These are phyloP conservation scores for Brettanomyces bruxellensis DNA, from an alignment of 805 yeast genomes.

Conservation along the genomic window DNA sequence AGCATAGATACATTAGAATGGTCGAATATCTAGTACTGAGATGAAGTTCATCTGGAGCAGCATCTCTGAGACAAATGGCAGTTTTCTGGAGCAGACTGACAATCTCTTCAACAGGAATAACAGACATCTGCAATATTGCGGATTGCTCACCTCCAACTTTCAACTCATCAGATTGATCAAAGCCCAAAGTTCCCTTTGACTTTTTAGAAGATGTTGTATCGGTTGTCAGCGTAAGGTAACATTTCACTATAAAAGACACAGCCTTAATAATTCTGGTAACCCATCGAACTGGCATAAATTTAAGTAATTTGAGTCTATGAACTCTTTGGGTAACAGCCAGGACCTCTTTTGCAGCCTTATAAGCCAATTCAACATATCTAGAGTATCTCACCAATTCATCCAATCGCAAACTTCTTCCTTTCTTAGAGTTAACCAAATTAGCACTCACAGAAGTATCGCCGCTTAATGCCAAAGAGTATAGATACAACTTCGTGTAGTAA, in stretches of 20 bases:
- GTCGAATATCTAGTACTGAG: conserved; percentile 73
- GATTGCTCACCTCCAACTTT: conserved; percentile 2
- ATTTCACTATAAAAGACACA: conserved; percentile 83
- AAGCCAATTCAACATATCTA: conserved; percentile 72
- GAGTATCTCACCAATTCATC: conserved; percentile 69
- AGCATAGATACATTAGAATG: conserved; percentile 64
- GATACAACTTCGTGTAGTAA: conserved; percentile 75
- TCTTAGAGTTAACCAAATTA: conserved; percentile 16
- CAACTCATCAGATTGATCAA: background rate
- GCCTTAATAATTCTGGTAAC: conserved; percentile 78
- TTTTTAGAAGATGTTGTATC: conserved; percentile 4
- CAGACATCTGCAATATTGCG: conserved; percentile 38
- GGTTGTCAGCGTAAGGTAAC: conserved; percentile 55
- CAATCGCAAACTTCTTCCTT: conserved; percentile 35
- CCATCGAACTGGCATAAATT: conserved; percentile 91
- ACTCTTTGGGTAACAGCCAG: conserved; percentile 63
- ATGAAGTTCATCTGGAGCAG: conserved; percentile 86
- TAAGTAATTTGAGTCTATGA: conserved; percentile 51
- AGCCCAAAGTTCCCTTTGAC: background rate
- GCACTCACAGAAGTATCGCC: conserved; percentile 32
- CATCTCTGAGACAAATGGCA: conserved; percentile 66
- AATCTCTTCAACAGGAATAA: conserved; percentile 65
- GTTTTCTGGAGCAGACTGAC: conserved; percentile 58
- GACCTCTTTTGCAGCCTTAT: conserved; percentile 74
- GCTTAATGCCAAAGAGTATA: conserved; percentile 73